Conservation (phyloP, 352 stramenopile species). For the Phytophthora ramorum region DNA sequence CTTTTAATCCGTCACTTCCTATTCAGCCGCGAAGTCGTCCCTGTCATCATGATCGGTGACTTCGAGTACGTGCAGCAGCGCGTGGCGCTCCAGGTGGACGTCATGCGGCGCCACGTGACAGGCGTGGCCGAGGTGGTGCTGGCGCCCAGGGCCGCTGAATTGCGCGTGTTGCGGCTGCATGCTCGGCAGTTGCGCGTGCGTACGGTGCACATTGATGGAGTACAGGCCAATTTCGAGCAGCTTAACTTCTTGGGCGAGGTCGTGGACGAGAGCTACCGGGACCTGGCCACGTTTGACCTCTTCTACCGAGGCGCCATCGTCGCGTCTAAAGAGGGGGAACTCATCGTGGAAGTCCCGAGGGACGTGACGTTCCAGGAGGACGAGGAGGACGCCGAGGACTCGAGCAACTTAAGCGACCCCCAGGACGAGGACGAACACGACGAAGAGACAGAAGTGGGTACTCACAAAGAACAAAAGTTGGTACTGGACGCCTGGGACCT, state of each 20-base stretch:
- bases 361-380: conserved; percentile 64
- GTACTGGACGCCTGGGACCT: conserved; percentile 74
- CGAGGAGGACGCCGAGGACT: conserved; percentile 48
- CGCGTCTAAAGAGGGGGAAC: conserved; percentile 82
- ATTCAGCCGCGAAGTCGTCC: not conserved
- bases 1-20: not conserved
- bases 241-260: conserved; percentile 81
- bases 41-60: conserved; percentile 79
- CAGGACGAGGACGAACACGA: conserved; percentile 43
- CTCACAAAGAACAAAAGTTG: conserved; percentile 38
- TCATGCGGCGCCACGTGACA: conserved; percentile 63
- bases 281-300: conserved; percentile 82
- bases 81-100: conserved; percentile 76
- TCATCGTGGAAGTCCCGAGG: conserved; percentile 77
- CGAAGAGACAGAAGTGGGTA: conserved; percentile 46
- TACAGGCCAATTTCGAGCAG: conserved; percentile 75
- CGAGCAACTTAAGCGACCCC: conserved; percentile 45
- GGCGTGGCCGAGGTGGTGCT: conserved; percentile 80
- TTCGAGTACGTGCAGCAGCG: conserved; percentile 90
- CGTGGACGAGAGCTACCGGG: conserved; percentile 81
- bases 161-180: conserved; percentile 75
- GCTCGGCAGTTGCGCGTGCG: conserved; percentile 75
- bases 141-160: conserved; percentile 57
- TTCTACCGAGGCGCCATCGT: conserved; percentile 89
- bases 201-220: conserved; percentile 61